Evolutionary conservation across 805 yeast genomes (phyloP).

Genomic region (Myxozyma geophila): DNA sequence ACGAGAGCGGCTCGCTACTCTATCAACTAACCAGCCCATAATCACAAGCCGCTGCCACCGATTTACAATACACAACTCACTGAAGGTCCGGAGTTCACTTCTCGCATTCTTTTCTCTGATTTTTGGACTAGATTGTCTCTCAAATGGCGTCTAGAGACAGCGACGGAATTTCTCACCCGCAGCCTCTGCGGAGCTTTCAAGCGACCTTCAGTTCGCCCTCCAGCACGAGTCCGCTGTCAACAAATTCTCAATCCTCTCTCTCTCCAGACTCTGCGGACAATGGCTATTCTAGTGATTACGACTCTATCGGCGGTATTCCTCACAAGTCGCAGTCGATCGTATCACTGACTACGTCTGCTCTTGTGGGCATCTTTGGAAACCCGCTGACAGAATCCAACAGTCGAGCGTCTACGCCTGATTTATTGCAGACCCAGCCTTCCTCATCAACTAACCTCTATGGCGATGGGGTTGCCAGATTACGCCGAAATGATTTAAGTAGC

Average conservation of each 20-base stretch:
- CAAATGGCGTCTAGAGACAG: background rate
- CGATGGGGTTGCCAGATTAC: conserved; percentile 14
- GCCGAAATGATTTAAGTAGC: conserved; percentile 5
- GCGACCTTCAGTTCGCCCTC: conserved; percentile 6
- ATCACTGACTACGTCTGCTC: conserved; percentile 42
- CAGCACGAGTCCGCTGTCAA: background rate
- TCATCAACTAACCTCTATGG: conserved; percentile 9
- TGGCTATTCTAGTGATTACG: conserved; percentile 6
- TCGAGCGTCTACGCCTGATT: conserved; percentile 40
- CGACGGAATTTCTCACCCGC: conserved; percentile 7
- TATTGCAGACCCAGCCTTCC: conserved; percentile 15
- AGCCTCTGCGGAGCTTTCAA: conserved; percentile 15
- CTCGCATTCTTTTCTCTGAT: background rate
- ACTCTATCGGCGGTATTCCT: conserved; percentile 6
- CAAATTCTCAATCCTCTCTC: background rate
- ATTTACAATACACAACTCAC: no score
- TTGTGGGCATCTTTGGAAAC: conserved; percentile 49
- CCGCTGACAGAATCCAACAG: conserved; percentile 46
- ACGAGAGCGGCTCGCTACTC: no score
- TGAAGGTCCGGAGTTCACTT: background rate
- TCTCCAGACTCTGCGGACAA: background rate
- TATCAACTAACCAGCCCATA: no score
- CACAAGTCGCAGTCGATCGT: conserved; percentile 30
- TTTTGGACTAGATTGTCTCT: background rate
- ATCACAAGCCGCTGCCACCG: no score